phyloP scores from a whole-genome alignment of 768 basidiomycete genomes.

The Russula emetica region DNA sequence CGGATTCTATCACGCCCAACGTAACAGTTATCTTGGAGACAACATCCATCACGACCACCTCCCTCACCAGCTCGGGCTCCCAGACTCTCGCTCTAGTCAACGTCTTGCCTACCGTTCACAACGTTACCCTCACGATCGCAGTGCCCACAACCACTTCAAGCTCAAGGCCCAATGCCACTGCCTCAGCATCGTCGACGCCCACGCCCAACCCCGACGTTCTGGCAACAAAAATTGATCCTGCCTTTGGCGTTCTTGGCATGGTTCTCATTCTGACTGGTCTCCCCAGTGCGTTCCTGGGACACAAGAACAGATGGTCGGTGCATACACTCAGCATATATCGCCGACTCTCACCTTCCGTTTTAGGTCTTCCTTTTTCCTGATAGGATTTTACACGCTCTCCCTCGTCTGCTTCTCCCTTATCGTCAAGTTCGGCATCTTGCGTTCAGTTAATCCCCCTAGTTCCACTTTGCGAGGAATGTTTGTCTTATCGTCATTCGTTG shows the following conservation, averaged over 20 bases:
- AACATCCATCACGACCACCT: slow-evolving; percentile 46
- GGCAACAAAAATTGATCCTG: slow-evolving; percentile 74
- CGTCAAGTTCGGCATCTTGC: slow-evolving; percentile 79
- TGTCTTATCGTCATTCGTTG: slow-evolving; percentile 73
- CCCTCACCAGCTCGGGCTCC: slow-evolving; percentile 40
- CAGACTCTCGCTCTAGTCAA: slow-evolving; percentile 49
- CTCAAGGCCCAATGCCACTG: slow-evolving; percentile 34
- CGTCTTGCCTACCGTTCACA: slow-evolving; percentile 55
- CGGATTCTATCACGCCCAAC: slow-evolving; percentile 31
- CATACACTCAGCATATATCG: slow-evolving; percentile 24
- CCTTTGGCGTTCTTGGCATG: slow-evolving; percentile 84
- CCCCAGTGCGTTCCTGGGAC: slow-evolving; percentile 86
- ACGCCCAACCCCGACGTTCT: slow-evolving; percentile 39
- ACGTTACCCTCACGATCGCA: slow-evolving; percentile 56
- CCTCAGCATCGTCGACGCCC: slow-evolving; percentile 38
- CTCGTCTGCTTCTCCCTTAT: slow-evolving; percentile 86
- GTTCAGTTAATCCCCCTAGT: slow-evolving; percentile 76
- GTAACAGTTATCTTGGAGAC: slow-evolving; percentile 47
- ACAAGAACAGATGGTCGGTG: slow-evolving; percentile 89
- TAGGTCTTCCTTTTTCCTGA: slow-evolving; percentile 92
- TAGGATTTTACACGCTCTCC: slow-evolving; percentile 85
- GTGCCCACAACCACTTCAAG: slow-evolving; percentile 44
- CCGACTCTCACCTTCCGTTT: slow-evolving; percentile 23
- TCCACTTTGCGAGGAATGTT: slow-evolving; percentile 84
- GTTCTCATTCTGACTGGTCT: slow-evolving; percentile 86